These are phyloP conservation scores for Phalaenopsis aphrodite DNA, from an alignment of 106 monocot species.

Conservation along the genomic window DNA sequence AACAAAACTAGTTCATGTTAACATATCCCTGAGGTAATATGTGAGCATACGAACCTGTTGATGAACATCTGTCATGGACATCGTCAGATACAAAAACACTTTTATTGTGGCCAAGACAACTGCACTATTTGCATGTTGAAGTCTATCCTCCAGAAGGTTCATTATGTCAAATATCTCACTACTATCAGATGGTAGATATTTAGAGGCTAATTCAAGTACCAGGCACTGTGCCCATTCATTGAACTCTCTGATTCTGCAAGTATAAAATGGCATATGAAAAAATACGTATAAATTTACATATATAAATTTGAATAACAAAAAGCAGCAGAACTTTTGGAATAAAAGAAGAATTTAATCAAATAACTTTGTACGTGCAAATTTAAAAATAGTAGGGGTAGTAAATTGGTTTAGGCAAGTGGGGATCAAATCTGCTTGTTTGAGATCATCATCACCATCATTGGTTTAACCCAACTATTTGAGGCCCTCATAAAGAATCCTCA, in stretches of 20 bases:
- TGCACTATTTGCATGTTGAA: constrained; percentile 98
- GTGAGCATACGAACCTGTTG: constrained; percentile 60
- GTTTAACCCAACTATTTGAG: neutral
- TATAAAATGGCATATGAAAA: neutral
- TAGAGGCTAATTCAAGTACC: constrained; percentile 87
- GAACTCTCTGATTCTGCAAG: constrained; percentile 85
- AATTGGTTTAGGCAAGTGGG: neutral
- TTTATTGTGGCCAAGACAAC: constrained; percentile 97
- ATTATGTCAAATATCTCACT: constrained; percentile 97
- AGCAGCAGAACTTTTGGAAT: neutral
- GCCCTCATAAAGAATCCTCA: neutral
- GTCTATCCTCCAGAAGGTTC: constrained; percentile 99
- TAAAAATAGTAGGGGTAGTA: neutral
- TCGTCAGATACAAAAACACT: constrained; percentile 87
- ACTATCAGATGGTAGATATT: constrained; percentile 80
- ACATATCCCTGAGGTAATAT: neutral
- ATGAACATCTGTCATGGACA: constrained; percentile 99
- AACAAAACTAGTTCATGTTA: neutral
- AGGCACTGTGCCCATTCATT: constrained; percentile 99
- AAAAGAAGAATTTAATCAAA: neutral
- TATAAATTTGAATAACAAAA: neutral
- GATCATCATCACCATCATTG: neutral
- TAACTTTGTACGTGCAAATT: neutral
- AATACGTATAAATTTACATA: neutral
- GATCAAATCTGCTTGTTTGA: neutral